Percentiles rank a stretch among this genome's conserved stretches.
Evolutionary conservation across 2,329 filamentous ascomycete species (phyloP).

Genomic region (Lasiodiplodia gonubiensis): DNA sequence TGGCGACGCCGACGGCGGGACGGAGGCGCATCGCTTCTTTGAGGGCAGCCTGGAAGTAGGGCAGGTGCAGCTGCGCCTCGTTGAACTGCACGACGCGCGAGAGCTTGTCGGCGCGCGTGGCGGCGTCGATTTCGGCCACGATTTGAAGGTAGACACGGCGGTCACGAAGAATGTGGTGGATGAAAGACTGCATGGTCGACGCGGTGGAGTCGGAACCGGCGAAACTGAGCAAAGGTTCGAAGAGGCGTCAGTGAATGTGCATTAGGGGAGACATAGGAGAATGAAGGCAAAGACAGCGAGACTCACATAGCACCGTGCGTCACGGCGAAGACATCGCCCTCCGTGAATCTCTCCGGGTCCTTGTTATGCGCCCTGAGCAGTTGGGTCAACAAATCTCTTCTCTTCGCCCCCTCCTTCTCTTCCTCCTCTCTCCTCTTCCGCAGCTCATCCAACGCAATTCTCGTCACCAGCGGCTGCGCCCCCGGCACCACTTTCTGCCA

Average conservation of each 20-base stretch:
- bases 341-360: conserved; percentile 3
- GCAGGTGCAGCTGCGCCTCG: conserved; percentile 34
- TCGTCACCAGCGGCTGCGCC: conserved; percentile 20
- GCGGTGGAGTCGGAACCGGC: conserved; percentile 43
- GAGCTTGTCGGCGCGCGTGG: conserved; percentile 26
- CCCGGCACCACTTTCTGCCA: background rate
- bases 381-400: conserved; percentile 19
- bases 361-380: conserved; percentile 16
- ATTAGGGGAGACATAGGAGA: background rate
- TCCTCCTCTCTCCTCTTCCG: conserved; percentile 1
- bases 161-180: conserved; percentile 39
- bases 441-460: conserved; percentile 18
- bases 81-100: conserved; percentile 32
- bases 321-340: conserved; percentile 24
- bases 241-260: conserved; percentile 18
- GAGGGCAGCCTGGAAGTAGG: conserved; percentile 43
- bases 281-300: background rate
- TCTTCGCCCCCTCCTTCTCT: background rate
- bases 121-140: conserved; percentile 31
- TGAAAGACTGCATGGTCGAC: conserved; percentile 41
- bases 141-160: conserved; percentile 48
- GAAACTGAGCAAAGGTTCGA: conserved; percentile 42
- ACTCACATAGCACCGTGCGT: conserved; percentile 23
- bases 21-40: conserved; percentile 48
- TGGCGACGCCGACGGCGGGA: conserved; percentile 42